Conservation (phyloP, 176 grass and related monocot genomes). For the Thalia dealbata region DNA sequence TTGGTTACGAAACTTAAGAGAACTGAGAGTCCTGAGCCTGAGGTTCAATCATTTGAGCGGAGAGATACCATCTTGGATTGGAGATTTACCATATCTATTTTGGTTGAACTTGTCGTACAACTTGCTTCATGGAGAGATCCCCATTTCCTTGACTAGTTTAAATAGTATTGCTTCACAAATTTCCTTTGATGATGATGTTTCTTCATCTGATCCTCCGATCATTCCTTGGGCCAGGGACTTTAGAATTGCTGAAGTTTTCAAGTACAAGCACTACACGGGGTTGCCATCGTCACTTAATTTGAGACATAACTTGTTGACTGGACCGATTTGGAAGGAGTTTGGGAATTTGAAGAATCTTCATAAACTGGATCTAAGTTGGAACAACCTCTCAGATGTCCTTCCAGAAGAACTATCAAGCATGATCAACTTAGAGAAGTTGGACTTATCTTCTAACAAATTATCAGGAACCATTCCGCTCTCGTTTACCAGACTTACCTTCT, state of each 20-base stretch:
- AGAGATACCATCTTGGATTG: not conserved
- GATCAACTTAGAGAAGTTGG: conserved; percentile 3
- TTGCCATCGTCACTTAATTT: not conserved
- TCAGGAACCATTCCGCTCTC: conserved; percentile 5
- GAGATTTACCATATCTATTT: not conserved
- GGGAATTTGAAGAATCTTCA: not conserved
- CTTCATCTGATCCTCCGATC: not conserved
- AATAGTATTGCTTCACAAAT: not conserved
- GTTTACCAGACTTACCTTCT: not conserved
- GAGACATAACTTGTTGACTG: not conserved
- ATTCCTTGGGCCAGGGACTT: not conserved
- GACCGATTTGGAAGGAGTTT: not conserved
- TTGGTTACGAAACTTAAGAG: not conserved
- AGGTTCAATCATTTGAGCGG: not conserved
- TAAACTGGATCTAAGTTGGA: not conserved
- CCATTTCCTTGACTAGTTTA: not conserved
- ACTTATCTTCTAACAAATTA: conserved; percentile 7
- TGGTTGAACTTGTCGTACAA: not conserved
- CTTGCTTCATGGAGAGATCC: not conserved
- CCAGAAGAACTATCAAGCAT: not conserved
- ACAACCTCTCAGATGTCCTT: not conserved
- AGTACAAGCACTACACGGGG: not conserved
- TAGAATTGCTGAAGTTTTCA: too few species aligned
- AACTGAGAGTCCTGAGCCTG: not conserved
- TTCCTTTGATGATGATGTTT: not conserved